Base-by-base conservation (phyloP, 2,329 filamentous ascomycete genomes). In the Colletotrichum plurivorum region DNA sequence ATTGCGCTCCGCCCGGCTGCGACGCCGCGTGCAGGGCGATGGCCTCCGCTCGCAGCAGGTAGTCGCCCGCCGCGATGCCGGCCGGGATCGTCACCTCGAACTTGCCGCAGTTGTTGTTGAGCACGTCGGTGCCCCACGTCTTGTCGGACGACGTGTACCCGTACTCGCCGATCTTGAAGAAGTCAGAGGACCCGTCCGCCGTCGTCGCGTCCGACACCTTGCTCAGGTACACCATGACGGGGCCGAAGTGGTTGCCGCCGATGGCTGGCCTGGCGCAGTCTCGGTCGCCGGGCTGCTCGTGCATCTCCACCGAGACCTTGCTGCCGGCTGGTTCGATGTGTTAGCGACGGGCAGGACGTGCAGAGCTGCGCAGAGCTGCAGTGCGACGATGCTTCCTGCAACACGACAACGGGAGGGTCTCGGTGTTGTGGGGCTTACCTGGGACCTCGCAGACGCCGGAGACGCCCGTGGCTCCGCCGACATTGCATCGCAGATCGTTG, bases 91-190 rank as follows among this genome's bases (percentile, higher is more conserved):
- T 43, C 27, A 51, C 43, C 9, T 55, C 41, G n/a, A 59, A 48
- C 46, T 31, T 16, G 13, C 54, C 57, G 49, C 36, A 69, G 16
- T 69, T 57, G 39, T 52, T n/a, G 22, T 54, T 69, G 56, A 71
- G 54, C 22, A 64, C 5, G 15, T 61, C 58, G 58, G 45, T 48
- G 54, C 62, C 70, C 46, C 39, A 61, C 41, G 31, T 48, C 18
- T 55, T 27, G 51, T 54, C 41, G 13, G 27, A 36, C 13, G 45
- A 48, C 31, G 53, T 45, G 31, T 74, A 78, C 4, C 82, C 80
- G 72, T 81, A 76, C 70, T 83, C 78, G 73, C 79, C 84, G 72
- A 87, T 79, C 78, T 87, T 87, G 79, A 87, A 87, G 84, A 84
- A 87, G 1, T 78, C 77, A 1, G 79, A 74, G 7, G 80, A 80